Evolutionary conservation across 2,329 filamentous ascomycete genomes (phyloP), one percentile per base, ranked within the genome.

Genomic region (Beauveria pseudobassiana): DNA sequence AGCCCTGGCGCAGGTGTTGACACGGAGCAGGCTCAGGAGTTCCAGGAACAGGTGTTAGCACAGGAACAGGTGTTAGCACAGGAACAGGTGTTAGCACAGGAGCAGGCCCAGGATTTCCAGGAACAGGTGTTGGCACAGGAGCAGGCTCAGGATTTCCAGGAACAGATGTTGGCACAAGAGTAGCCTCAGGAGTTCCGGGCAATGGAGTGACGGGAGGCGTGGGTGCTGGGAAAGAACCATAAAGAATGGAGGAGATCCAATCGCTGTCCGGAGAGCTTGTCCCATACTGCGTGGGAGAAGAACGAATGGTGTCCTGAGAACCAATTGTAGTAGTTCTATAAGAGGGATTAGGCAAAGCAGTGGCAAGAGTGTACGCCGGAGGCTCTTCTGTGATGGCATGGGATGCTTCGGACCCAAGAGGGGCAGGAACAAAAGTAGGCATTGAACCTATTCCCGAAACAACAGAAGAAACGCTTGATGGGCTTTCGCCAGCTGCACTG

Each of bases 181-280:
- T n/a, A 42, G 46, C 30, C 8, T 20, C 8, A 12, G 56, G n/a
- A 8, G 66, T 65, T 10, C 42, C 49, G 16, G 65, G 70, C 56
- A 28, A 67, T 20, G 8, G 68, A 55, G 5, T 74, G 67, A 57
- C 64, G 70, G 34, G 62, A 63, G 28, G 76, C 65, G 57, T 75
- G 74, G 3, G 73, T 73, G 42, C 72, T 69, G 40, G 71, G 68
- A 63, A 40, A 59, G 62, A 46, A 22, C 45, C 57, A 51, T 59
- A 63, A 16, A 63, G 45, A 24, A 63, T 59, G 3, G 62, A 63
- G 3, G 57, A 63, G 52, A 51, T 45, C 62, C 62, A 63, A 40
- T 59, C 45, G 20, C 45, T 58, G 18, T 61, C 59, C 16, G 52
- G 42, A 28, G 59, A 46, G 34, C 34, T 54, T 14, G 45, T 30